Evolutionary conservation across 2,329 filamentous ascomycete genomes (phyloP), one percentile per base, ranked within the genome.

Genomic region (Cladophialophora exuberans): DNA sequence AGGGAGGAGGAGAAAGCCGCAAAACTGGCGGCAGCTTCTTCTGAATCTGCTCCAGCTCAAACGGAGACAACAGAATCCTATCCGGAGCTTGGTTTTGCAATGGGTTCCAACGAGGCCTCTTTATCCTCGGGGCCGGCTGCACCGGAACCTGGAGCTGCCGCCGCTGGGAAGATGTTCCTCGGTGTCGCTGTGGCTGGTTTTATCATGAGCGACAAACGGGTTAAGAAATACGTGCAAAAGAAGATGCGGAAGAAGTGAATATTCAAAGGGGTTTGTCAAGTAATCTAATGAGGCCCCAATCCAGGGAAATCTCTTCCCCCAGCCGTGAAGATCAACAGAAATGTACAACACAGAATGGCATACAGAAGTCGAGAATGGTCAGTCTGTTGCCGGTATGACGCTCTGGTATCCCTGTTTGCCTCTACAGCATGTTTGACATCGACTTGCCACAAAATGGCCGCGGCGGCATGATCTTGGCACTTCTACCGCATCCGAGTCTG

Each of bases 141-240:
- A 39, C 35, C 51, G 6, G 10, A 36, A 23, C 15, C 46, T 6
- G 42, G 51, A 7, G 43, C 42, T 11, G 35, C 54, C 7, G 53
- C 53, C 7, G 60, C 56, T 2, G 45, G 49, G n/a, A 51, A 56
- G 13, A 30, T 61, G 35, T 61, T 62, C 41, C 39, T 61, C 9
- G 60, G 60, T 15, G 47, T 51, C n/a, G 60, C 60, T 13, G 50
- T 60, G 15, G 53, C 52, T 11, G 55, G 57, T 9, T 57, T 58
- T 42, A 42, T 58, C 33, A 58, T 58, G 56, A 58, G 56, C 31
- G 56, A 58, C 23, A 58, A 54, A 28, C 56, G 56, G 26, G 36
- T 58, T 7, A 54, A 38, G 51, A 58, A 58, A 39, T 58, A 58
- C 18, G 47, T 54, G 30, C 31, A 54, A 51, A 58, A 58, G 41